Evolutionary conservation across 1,284 basidiomycete species (phyloP), one percentile per base, ranked within the genome.

Genomic region (Volvariella volvacea): DNA sequence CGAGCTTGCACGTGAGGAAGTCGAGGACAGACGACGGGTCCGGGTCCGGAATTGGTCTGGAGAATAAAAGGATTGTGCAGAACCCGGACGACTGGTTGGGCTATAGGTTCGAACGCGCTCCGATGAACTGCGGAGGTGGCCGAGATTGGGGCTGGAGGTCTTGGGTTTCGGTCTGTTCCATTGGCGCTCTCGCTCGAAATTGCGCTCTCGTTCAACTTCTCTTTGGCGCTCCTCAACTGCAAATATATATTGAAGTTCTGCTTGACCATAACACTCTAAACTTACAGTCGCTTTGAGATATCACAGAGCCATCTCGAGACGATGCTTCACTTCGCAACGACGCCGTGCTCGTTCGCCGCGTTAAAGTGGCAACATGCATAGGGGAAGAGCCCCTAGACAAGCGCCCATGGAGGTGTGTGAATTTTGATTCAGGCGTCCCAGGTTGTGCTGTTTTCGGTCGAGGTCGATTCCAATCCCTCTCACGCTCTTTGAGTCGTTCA

Each of bases 111-210:
- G 47, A 8, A 43, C 41, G 2, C 57, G 57, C 17, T 55, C 51
- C 20, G 39, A 25, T 22, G 51, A 36, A 9, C 19, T 20, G 14
- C 59, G 54, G 56, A 50, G n/a, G 57, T 28, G 47, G 44, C 50
- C 63, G 50, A 56, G 52, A 44, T 55, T 58, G 14, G 58, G 0
- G 54, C 39, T 60, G 52, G n/a, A 9, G 30, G 30, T 31, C n/a
- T 48, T 59, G 22, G 52, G 45, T 39, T 65, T 64, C 8, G 67
- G 70, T 48, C 67, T 75, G 51, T 81, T 81, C 79, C 78, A 80
- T 42, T 70, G 68, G 17, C 70, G 65, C 54, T 79, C 78, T 22
- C 68, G 64, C 38, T 77, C 68, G 40, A 60, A 61, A 37, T 68
- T 62, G 32, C 65, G 65, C 44, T 74, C 74, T 39, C 41, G 45